Base-by-base conservation (phyloP, 768 basidiomycete genomes). In the Mycena albidolilacea region DNA sequence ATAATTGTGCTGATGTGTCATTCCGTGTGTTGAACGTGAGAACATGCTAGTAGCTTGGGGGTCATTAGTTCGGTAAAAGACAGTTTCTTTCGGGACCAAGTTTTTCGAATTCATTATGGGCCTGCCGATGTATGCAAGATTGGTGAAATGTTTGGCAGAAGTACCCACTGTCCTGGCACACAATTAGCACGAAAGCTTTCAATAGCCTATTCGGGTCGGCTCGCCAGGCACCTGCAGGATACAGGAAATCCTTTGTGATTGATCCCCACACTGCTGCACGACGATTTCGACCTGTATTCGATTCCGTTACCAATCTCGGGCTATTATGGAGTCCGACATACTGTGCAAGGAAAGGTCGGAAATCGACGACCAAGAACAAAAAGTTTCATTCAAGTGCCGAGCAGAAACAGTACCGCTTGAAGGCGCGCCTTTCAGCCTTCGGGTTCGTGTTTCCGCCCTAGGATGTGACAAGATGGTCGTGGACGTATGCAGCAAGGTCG, bases 311-410 rank as follows among this genome's bases (percentile, higher is more conserved):
- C 37, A 64, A 48, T 35, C 39, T 12, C 60, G 30, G 30, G 50
- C 15, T 50, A 50, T 64, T 48, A 44, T 7, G 15, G 21, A 30
- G 35, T 48, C 19, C 6, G 23, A 69, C 59, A 52, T 62, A 69
- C 58, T 59, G 38, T 54, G n/a, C 3, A 52, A 50, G 43, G 15
- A 43, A 54, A 19, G 30, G 17, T 21, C 43, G 14, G 30, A 64
- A 48, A 48, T 7, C 46, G 39, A 43, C 35, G 10, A 37, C 43
- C 66, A 59, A 59, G 57, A 7, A 39, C 21, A 46, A 39, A 17
- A 59, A 55, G 21, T 44, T 46, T 60, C 46, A 38, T 60, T 50
- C 57, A 67, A 60, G 21, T 37, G 64, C 52, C 64, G 52, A 48
- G 46, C 62, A 48, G 38, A 21, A 44, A 62, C 61, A 39, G 43